Conservation (phyloP, 108 stramenopile genomes). For the Cyclostephanos tholiformis region DNA sequence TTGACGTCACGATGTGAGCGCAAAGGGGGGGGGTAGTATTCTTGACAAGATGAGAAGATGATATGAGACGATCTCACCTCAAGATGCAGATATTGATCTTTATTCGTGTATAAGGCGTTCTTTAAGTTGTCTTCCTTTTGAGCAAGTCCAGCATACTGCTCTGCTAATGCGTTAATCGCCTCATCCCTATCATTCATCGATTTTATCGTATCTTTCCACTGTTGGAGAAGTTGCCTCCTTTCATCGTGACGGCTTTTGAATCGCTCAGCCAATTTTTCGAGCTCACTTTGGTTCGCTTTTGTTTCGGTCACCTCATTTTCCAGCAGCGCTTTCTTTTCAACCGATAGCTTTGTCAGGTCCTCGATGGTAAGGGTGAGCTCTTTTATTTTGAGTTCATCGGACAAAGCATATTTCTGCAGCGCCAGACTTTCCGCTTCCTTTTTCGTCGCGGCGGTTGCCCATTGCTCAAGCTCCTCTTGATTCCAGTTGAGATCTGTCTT, state of each 20-base stretch:
- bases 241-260: slow-evolving; percentile 80
- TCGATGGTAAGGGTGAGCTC: slow-evolving; percentile 67
- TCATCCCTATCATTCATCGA: slow-evolving; percentile 73
- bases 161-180: slow-evolving; percentile 59
- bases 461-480: slow-evolving; percentile 92
- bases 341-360: slow-evolving; percentile 55
- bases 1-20: not conserved
- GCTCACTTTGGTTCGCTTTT: slow-evolving; percentile 69
- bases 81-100: slow-evolving; percentile 39
- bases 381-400: slow-evolving; percentile 80
- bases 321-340: slow-evolving; percentile 50
- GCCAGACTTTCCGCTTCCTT: slow-evolving; percentile 85
- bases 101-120: slow-evolving; percentile 32
- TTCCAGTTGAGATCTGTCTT: slow-evolving; percentile 88
- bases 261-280: slow-evolving; percentile 53
- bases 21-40: not conserved
- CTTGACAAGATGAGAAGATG: not conserved
- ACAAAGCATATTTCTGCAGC: slow-evolving; percentile 73
- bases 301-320: slow-evolving; percentile 73
- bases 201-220: slow-evolving; percentile 84
- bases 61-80: slow-evolving; percentile 18
- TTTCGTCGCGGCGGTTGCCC: slow-evolving; percentile 86
- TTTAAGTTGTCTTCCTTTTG: slow-evolving; percentile 34
- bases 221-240: slow-evolving; percentile 70
- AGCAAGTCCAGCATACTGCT: slow-evolving; percentile 38